Percentiles rank a stretch among this genome's conserved stretches.
phyloP scores from a whole-genome alignment of 2,329 filamentous ascomycete species.

The Myrmaecium sp. region DNA sequence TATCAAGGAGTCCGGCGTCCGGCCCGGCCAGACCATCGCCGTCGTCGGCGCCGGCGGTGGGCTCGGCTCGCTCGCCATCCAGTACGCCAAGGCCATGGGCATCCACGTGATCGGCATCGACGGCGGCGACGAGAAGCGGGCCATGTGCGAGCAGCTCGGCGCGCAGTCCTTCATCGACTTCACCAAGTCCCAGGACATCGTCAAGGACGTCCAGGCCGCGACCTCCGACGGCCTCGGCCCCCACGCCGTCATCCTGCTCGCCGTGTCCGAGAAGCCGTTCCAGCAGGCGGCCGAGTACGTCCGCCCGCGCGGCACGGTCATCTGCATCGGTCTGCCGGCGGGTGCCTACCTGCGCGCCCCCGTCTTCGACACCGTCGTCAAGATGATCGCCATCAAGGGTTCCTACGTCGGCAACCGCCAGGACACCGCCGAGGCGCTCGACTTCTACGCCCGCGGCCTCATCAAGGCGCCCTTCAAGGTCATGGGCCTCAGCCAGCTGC shows the following conservation, averaged over 20 bases:
- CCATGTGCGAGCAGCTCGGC: conserved; percentile 50
- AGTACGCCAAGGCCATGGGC: conserved; percentile 88
- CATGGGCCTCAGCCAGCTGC: conserved; percentile 63
- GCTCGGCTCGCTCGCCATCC: conserved; percentile 60
- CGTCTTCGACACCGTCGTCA: conserved; percentile 75
- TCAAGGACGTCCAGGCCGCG: conserved; percentile 67
- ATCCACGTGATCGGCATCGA: conserved; percentile 70
- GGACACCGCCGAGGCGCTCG: conserved; percentile 75
- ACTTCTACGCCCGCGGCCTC: conserved; percentile 70
- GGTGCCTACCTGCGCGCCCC: conserved; percentile 65
- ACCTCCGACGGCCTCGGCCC: conserved; percentile 70
- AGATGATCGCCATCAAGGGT: conserved; percentile 85
- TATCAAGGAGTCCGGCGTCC: conserved; percentile 64
- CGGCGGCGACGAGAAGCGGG: conserved; percentile 61
- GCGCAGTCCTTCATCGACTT: conserved; percentile 68
- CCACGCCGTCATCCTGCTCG: conserved; percentile 73
- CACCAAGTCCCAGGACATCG: conserved; percentile 53
- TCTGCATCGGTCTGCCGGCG: conserved; percentile 79
- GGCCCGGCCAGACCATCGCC: conserved; percentile 61
- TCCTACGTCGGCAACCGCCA: conserved; percentile 87
- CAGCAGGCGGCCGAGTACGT: conserved; percentile 85
- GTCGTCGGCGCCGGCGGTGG: conserved; percentile 79
- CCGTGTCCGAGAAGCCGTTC: conserved; percentile 82
- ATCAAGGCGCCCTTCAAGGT: conserved; percentile 81
- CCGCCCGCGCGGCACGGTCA: conserved; percentile 61